Evolutionary conservation across 148 eudicot genomes (phyloP).

Genomic region (Fagopyrum homotropicum): DNA sequence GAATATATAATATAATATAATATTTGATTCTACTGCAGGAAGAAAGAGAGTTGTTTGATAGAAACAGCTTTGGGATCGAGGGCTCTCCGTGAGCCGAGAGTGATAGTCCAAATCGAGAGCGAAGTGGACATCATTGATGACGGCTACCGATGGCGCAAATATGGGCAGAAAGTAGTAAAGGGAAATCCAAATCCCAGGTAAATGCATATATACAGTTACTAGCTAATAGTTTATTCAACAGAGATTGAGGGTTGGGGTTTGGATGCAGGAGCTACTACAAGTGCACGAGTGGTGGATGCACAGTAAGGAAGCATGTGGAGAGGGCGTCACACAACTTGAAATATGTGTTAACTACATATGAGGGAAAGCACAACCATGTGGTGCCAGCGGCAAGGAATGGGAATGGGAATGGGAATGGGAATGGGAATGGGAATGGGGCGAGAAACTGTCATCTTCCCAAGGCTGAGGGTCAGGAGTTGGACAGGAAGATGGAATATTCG

Average conservation of each 20-base stretch:
- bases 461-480: background rate
- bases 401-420: conserved; percentile 8
- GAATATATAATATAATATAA: too few species aligned
- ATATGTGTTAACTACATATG: conserved; percentile 63
- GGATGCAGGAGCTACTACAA: conserved; percentile 66
- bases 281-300: conserved; percentile 62
- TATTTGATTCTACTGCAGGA: conserved; percentile 24
- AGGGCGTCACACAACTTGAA: conserved; percentile 63
- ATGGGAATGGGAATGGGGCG: background rate
- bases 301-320: conserved; percentile 62
- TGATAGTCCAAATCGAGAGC: conserved; percentile 66
- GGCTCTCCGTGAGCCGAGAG: conserved; percentile 67
- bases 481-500: conserved; percentile 7
- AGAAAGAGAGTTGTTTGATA: conserved; percentile 43
- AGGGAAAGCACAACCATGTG: conserved; percentile 69
- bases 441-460: conserved; percentile 13
- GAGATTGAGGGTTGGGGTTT: too few species aligned
- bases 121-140: conserved; percentile 73
- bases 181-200: conserved; percentile 82
- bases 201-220: too few species aligned
- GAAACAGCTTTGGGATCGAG: conserved; percentile 55
- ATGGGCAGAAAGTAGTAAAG: conserved; percentile 74
- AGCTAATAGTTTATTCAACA: too few species aligned
- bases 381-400: conserved; percentile 62
- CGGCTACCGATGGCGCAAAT: conserved; percentile 78